phyloP scores from a whole-genome alignment of 371 early-diverging fungal genomes.

The Coemansia sp. region DNA sequence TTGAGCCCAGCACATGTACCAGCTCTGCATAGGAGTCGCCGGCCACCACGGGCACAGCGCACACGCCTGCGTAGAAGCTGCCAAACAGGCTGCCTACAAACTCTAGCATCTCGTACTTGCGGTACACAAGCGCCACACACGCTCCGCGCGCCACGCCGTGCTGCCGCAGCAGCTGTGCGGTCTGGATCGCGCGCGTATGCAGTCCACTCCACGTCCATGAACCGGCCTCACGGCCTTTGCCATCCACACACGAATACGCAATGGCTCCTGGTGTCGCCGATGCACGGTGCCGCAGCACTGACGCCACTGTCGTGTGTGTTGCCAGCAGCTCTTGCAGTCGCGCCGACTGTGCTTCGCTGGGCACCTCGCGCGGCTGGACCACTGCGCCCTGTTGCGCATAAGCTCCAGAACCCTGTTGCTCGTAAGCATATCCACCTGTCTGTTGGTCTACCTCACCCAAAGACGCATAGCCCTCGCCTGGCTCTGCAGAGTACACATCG shows the following conservation, averaged over 20 bases:
- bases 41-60: constrained; percentile 80
- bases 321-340: constrained; percentile 40
- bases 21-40: constrained; percentile 79
- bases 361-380: constrained; percentile 30
- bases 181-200: constrained; percentile 63
- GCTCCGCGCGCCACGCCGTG: constrained; percentile 59
- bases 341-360: constrained; percentile 16
- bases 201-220: constrained; percentile 73
- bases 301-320: constrained; percentile 57
- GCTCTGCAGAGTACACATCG: not conserved
- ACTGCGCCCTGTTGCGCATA: constrained; percentile 8
- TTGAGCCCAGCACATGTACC: constrained; percentile 66
- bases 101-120: constrained; percentile 75
- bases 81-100: constrained; percentile 74
- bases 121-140: constrained; percentile 78
- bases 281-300: constrained; percentile 63
- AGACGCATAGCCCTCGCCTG: not conserved
- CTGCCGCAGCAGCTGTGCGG: constrained; percentile 62
- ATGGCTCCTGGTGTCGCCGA: constrained; percentile 51
- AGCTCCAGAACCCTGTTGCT: not conserved
- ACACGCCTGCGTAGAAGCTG: constrained; percentile 77
- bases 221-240: constrained; percentile 67
- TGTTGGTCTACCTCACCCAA: not conserved
- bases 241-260: constrained; percentile 72
- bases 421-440: not conserved